Evolutionary conservation across 1,139 yeast genomes (phyloP).

Genomic region (Saccharomycopsis hybrid): DNA sequence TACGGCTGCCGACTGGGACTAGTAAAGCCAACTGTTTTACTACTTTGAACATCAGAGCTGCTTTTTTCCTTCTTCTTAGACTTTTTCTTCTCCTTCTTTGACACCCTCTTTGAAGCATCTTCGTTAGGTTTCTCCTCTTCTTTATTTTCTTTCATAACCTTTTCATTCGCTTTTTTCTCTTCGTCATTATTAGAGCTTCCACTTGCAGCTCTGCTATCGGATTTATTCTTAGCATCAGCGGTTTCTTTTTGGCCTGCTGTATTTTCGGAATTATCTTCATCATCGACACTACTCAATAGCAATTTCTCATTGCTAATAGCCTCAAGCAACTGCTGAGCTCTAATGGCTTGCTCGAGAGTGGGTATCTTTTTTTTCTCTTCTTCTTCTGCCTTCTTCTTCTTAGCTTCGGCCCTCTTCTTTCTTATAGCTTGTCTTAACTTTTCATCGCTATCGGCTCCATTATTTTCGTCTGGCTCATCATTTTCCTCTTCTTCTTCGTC

Average conservation of each 20-base stretch:
- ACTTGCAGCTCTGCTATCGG: too few species aligned
- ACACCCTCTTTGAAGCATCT: conserved; percentile 19
- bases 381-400: conserved; percentile 21
- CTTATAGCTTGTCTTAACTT: conserved; percentile 4
- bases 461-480: conserved; percentile 20
- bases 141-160: conserved; percentile 18
- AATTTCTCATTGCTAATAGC: conserved; percentile 5
- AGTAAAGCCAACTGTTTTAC: too few species aligned
- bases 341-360: conserved; percentile 1
- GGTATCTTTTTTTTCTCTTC: background rate
- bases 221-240: background rate
- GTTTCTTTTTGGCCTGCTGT: background rate
- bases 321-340: conserved; percentile 11
- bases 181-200: background rate
- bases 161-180: conserved; percentile 9
- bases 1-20: too few species aligned
- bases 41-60: too few species aligned
- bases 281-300: conserved; percentile 17
- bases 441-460: conserved; percentile 19
- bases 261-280: conserved; percentile 2
- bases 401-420: conserved; percentile 23
- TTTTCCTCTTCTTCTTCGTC: conserved; percentile 16
- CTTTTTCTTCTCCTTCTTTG: conserved; percentile 21
- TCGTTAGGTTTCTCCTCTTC: conserved; percentile 22
- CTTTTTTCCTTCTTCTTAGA: conserved; percentile 19